phyloP scores from a whole-genome alignment of 1,139 yeast genomes.

The Groenewaldozyma sp. region DNA sequence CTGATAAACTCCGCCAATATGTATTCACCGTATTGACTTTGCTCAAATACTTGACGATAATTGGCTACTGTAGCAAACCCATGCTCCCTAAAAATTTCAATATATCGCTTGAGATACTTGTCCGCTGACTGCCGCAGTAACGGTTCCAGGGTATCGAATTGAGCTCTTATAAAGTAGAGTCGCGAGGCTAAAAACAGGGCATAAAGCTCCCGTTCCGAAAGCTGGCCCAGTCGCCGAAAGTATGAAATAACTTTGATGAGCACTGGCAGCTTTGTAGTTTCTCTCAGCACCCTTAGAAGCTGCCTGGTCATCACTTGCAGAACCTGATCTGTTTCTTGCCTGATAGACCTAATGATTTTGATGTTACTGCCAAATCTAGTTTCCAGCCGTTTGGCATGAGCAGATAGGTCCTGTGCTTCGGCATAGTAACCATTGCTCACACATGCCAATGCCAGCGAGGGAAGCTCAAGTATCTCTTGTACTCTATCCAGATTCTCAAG shows the following conservation, averaged over 20 bases:
- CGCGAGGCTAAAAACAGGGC: constrained; percentile 30
- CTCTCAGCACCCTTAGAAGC: constrained; percentile 56
- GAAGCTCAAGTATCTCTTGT: constrained; percentile 73
- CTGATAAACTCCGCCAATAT: constrained; percentile 38
- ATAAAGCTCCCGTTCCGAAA: constrained; percentile 19
- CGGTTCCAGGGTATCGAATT: constrained; percentile 49
- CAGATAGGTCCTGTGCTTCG: constrained; percentile 74
- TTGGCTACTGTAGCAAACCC: constrained; percentile 65
- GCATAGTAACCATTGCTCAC: constrained; percentile 81
- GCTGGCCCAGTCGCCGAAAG: constrained; percentile 38
- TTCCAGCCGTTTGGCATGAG: constrained; percentile 56
- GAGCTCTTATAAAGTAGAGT: constrained; percentile 26
- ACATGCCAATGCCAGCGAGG: constrained; percentile 74
- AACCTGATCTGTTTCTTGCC: constrained; percentile 25
- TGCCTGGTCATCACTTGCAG: constrained; percentile 41
- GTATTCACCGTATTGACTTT: constrained; percentile 7
- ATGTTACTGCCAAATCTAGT: constrained; percentile 57
- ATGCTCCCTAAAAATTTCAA: constrained; percentile 78
- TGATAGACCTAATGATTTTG: constrained; percentile 44
- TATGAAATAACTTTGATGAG: constrained; percentile 72
- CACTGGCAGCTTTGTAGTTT: constrained; percentile 69
- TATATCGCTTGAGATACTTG: constrained; percentile 63
- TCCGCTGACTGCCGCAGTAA: constrained; percentile 42
- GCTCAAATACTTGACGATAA: constrained; percentile 49
- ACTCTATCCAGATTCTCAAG: constrained; percentile 61